A percentile compares a stretch with the other conserved stretches of the same genome.
Evolutionary conservation across 129 eudicot genomes (phyloP).

Genomic region (Mikania micrantha): DNA sequence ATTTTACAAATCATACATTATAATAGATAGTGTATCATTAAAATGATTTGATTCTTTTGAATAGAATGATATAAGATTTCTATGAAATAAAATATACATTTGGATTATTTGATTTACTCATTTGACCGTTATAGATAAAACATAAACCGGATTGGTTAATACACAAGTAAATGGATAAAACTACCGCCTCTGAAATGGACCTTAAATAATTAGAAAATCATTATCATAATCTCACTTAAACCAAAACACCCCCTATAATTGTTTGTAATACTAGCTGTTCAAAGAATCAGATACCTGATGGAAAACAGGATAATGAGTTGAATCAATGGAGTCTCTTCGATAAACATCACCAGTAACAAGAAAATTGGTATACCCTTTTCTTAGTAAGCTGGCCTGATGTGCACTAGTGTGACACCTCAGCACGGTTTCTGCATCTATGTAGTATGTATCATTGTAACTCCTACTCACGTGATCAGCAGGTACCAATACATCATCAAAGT

Average conservation of each 20-base stretch:
- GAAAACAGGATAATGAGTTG: constrained; percentile 96
- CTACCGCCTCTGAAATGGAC: not conserved
- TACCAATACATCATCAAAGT: constrained; percentile 93
- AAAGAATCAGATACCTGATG: constrained; percentile 60
- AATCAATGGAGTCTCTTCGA: constrained; percentile 93
- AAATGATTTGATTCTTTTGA: not conserved
- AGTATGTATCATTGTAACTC: constrained; percentile 94
- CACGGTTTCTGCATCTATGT: constrained; percentile 78
- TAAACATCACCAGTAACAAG: constrained; percentile 96
- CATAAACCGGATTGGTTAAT: not conserved
- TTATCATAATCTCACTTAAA: not conserved
- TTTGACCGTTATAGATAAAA: not conserved
- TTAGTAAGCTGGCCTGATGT: constrained; percentile 82
- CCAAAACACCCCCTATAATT: not conserved
- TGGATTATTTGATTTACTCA: not conserved
- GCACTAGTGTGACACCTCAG: constrained; percentile 98
- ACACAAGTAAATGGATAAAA: not conserved
- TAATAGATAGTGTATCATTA: not conserved
- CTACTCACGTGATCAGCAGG: constrained; percentile 96
- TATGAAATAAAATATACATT: not conserved
- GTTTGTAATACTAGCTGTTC: not conserved
- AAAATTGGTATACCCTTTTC: constrained; percentile 74
- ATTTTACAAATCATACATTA: not conserved
- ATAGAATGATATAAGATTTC: not conserved
- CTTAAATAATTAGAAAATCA: not conserved